These are phyloP conservation scores for Lachancea sp. DNA, from an alignment of 805 yeast species.

Conservation along the genomic window DNA sequence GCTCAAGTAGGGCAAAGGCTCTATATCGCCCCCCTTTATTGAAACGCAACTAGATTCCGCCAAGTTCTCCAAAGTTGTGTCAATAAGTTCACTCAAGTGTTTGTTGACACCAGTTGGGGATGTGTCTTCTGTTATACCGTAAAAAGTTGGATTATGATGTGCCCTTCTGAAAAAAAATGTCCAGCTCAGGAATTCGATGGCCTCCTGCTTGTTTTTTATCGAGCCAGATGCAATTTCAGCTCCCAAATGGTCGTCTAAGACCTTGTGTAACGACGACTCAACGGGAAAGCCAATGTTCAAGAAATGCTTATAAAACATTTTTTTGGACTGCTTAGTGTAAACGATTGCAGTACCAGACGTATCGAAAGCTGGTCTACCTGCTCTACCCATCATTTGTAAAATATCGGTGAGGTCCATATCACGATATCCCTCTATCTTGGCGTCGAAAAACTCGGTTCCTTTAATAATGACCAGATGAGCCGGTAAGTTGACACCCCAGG, in stretches of 20 bases:
- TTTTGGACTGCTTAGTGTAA: slow-evolving; percentile 71
- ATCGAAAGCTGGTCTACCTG: slow-evolving; percentile 97
- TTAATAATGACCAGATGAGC: slow-evolving; percentile 97
- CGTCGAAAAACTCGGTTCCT: slow-evolving; percentile 93
- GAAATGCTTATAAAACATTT: slow-evolving; percentile 81
- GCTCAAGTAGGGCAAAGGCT: slow-evolving; percentile 73
- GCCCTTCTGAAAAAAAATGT: slow-evolving; percentile 90
- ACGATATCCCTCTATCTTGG: slow-evolving; percentile 87
- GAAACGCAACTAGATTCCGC: slow-evolving; percentile 66
- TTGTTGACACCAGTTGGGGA: slow-evolving; percentile 49
- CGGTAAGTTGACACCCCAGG: slow-evolving; percentile 99
- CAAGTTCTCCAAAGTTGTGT: slow-evolving; percentile 58
- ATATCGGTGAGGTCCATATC: slow-evolving; percentile 95
- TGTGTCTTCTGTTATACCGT: slow-evolving; percentile 72
- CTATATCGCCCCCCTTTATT: slow-evolving; percentile 40
- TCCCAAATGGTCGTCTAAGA: slow-evolving; percentile 84
- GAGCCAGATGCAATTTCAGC: slow-evolving; percentile 95
- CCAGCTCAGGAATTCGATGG: slow-evolving; percentile 91
- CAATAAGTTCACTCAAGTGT: slow-evolving; percentile 60
- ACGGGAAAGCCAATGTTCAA: slow-evolving; percentile 94
- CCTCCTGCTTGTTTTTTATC: slow-evolving; percentile 87
- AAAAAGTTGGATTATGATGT: slow-evolving; percentile 87
- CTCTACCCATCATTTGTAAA: slow-evolving; percentile 97
- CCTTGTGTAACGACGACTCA: slow-evolving; percentile 73
- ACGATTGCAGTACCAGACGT: slow-evolving; percentile 88